Conservation (phyloP, 2,329 filamentous ascomycete genomes). For the Fusarium newnesense region DNA sequence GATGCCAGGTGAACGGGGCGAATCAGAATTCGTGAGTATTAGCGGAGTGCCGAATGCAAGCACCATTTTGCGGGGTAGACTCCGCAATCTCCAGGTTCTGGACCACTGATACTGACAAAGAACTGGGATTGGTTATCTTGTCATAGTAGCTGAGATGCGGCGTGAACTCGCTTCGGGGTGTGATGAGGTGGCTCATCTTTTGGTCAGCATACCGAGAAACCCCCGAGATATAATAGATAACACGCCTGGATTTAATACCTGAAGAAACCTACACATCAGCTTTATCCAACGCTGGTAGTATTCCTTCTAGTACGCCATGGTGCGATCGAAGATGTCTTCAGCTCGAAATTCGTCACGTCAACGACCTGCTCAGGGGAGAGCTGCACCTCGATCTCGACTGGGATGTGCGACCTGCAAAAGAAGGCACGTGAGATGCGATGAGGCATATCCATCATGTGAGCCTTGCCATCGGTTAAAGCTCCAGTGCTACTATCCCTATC, state of each 20-base stretch:
- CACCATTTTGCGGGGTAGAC: neutral
- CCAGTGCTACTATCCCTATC: neutral
- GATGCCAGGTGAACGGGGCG: neutral
- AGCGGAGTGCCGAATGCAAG: neutral
- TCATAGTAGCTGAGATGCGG: neutral
- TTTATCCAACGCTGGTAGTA: neutral
- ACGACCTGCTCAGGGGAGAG: neutral
- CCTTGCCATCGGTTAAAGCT: neutral
- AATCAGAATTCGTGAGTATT: neutral
- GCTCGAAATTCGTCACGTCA: neutral
- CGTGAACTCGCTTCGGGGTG: no score
- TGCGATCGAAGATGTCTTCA: neutral
- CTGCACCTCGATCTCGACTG: neutral
- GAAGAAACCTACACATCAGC: no score
- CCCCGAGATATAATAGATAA: no score
- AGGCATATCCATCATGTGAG: neutral
- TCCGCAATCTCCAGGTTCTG: neutral
- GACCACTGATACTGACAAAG: neutral
- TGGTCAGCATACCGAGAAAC: no score
- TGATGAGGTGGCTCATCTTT: neutral
- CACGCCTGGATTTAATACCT: neutral
- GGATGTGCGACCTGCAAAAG: neutral
- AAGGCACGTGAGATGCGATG: conserved; percentile 3
- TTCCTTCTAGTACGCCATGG: neutral
- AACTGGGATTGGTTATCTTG: neutral